Evolutionary conservation across 2,329 filamentous ascomycete species (phyloP), one percentile per base, ranked within the genome.

Genomic region (Cladophialophora chaetospira): DNA sequence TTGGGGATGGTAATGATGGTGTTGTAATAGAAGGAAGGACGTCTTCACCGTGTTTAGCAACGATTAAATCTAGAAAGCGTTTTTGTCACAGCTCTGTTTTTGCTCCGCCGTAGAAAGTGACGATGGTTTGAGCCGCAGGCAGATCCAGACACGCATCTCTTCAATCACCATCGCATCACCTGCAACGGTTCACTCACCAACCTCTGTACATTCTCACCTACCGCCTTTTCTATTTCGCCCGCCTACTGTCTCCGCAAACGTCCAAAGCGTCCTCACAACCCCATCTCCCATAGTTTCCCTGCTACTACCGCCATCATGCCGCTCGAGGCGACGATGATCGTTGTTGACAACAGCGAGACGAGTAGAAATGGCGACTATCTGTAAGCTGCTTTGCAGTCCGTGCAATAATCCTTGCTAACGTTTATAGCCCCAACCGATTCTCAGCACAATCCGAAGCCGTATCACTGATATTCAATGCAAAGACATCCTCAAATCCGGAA

Each of bases 281-380:
- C 31, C 10, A 6, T 8, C 13, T 28, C 21, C 25, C n/a, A 15
- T 23, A 9, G 10, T 9, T 42, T 29, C 2, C 31, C 21, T n/a
- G 29, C 42, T 23, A n/a, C 21, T 25, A 68, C 74, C 74, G 77
- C 74, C 85, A 92, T 82, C 71, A 99, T 99, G 94, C 89, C 88
- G 77, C 87, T 99, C 77, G 94, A 99, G 86, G 95, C 94, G 79
- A 95, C 96, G 63, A 97, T 99, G 92, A 90, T 99, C 62, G 87
- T 85, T 74, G 91, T 97, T 70, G 94, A 99, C 83, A 99, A 97
- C 82, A 97, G 92, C 80, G 94, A 99, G 80, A 92, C 89, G 79
- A 96, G 91, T 80, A 87, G 94, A 73, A 99, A 99, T 77, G 94
- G 95, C 72, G 94, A 99, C 75, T 88, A 88, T 72, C 79, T 86